Evolutionary conservation across 306 rosid species (phyloP), one percentile per base, ranked within the genome.

Genomic region (Chamaecrista fasciculata): DNA sequence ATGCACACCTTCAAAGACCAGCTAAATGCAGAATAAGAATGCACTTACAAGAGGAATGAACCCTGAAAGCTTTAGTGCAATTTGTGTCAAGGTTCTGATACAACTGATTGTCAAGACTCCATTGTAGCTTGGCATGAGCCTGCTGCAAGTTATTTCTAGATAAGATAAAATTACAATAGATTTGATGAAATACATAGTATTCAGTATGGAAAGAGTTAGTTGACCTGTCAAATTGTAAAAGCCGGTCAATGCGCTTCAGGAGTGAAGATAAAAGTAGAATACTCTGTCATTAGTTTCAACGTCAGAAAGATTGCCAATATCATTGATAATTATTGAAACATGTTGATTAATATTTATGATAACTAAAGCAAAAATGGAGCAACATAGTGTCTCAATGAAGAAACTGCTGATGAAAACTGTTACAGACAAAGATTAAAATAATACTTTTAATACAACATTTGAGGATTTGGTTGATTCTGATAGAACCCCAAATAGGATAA

Each of bases 51-150:
- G 88, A 74, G 97, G 87, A 77, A 90, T 76, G 74, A 80, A 87
- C 60, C 89, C 97, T 0, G 91, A 84, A 40, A 94, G 95, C 80
- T 94, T 94, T 42, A 86, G 62, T n/a, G 98, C 96, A 82, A 94
- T 85, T 78, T 94, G 97, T 31, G 97, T 77, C 86, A 94, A 76
- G 70, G 97, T 86, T 74, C 92, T 83, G 66, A 94, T 86, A 73
- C 98, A 94, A 76, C 96, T 88, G 49, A 91, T 74, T 2, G 98
- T 85, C 87, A 94, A 82, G 64, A 94, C 80, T 81, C 98, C 98
- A 19, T 90, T 94, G 84, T 90, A 84, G 80, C 97, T 90, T 46
- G 97, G 97, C 97, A 94, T 94, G 81, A 94, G 88, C 84, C 98
- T 94, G 87, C 59, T 49, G 75, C 64, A 85, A 49, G 66, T 70